A percentile compares a stretch with the other conserved stretches of the same genome.
These are phyloP conservation scores for Chaetomium tenue DNA, from an alignment of 495 filamentous ascomycete species.

Conservation along the genomic window DNA sequence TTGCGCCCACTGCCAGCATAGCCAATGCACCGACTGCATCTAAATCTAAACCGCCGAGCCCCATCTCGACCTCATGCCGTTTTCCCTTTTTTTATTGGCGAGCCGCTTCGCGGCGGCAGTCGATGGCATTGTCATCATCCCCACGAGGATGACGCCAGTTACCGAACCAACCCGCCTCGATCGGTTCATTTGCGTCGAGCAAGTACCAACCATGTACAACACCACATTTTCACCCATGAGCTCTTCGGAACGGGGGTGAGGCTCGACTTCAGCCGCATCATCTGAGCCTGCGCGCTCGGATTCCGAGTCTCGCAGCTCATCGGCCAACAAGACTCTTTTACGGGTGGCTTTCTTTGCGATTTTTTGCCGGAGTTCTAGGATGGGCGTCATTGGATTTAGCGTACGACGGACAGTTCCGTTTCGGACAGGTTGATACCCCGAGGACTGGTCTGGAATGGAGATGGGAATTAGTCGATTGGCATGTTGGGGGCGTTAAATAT, in stretches of 20 bases:
- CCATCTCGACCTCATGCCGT: too few relatives aligned
- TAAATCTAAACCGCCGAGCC: conserved; percentile 22
- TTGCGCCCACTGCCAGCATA: conserved; percentile 46
- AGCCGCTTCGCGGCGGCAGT: neutral
- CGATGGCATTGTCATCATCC: neutral
- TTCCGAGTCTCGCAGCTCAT: neutral
- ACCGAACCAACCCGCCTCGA: neutral
- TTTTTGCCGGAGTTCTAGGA: neutral
- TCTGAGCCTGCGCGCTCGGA: neutral
- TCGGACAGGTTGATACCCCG: conserved; percentile 4
- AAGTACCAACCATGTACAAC: neutral
- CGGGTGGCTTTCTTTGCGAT: neutral
- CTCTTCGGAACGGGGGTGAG: neutral
- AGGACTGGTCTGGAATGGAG: neutral
- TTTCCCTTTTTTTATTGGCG: neutral
- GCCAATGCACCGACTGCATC: conserved; percentile 44
- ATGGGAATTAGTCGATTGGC: neutral
- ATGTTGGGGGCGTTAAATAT: neutral
- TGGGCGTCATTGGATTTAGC: neutral
- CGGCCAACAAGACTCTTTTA: neutral
- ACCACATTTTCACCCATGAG: neutral
- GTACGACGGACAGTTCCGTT: neutral
- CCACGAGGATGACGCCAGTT: neutral
- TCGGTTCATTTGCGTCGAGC: neutral
- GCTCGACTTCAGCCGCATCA: neutral